Evolutionary conservation across 2,329 filamentous ascomycete genomes (phyloP), one percentile per base, ranked within the genome.

Genomic region (Trichoderma harzianum): DNA sequence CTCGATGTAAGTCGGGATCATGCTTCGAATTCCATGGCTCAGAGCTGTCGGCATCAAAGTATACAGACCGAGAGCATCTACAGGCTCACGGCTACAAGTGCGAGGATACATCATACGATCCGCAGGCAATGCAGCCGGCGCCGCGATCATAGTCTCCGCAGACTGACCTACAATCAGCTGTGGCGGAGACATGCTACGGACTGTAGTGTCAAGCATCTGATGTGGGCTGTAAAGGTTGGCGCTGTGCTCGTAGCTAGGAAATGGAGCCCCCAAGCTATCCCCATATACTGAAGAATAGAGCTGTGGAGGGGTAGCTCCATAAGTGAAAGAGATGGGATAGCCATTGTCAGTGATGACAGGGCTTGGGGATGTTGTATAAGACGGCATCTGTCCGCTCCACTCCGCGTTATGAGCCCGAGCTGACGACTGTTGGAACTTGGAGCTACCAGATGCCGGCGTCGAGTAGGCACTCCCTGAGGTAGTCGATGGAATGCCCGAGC

Each of bases 171-270:
- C 81, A 75, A 83, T 82, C 76, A 83, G 78, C 77, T 82, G 81
- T 80, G 86, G 84, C 80, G 86, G 84, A 77, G 84, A 85, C 74
- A 83, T 80, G 79, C 83, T 84, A 83, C 85, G 84, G 81, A 86
- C 82, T 78, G 83, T 80, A 77, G 80, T 81, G 75, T 78, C 74
- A 72, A 82, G 82, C 57, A 80, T 78, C 57, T 82, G 80, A 71
- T 82, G 79, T 47, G 81, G 72, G 68, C 78, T 78, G 53, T 82
- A 81, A 69, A 84, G 78, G 58, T 78, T 69, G 60, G 75, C 76
- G 36, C 81, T 78, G 34, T 83, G 81, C 47, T 79, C 72, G 72
- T 82, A 86, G 26, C 77, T 78, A 32, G 80, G 71, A 58, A 84
- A 76, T 21, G 78, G 74, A 39, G 83, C 69, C 2, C 73, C 74